These are phyloP conservation scores for Staphylotrichum tortipilum DNA, from an alignment of 495 filamentous ascomycete species.

Conservation along the genomic window DNA sequence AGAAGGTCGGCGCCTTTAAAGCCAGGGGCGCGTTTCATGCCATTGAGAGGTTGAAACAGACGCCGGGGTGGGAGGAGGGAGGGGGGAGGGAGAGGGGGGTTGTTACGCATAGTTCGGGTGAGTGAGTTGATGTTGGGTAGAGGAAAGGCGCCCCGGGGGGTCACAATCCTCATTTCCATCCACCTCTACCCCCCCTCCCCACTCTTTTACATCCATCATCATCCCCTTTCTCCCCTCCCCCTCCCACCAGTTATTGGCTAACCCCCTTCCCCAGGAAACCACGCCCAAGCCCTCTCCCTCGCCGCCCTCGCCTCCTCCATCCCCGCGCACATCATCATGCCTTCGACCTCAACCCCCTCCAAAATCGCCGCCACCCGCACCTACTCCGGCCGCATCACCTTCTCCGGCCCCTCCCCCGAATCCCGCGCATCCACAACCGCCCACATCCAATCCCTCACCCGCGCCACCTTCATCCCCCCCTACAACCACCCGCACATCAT, in stretches of 20 bases:
- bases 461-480: conserved; percentile 72
- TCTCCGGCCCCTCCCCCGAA: conserved; percentile 73
- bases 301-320: conserved; percentile 56
- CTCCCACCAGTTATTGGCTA: background rate
- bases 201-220: background rate
- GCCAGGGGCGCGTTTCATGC: conserved; percentile 86
- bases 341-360: conserved; percentile 64
- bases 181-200: background rate
- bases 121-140: too few relatives aligned
- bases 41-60: conserved; percentile 57
- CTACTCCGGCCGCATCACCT: conserved; percentile 70
- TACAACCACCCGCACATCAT: conserved; percentile 90
- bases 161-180: too few relatives aligned
- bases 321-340: conserved; percentile 85
- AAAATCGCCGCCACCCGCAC: conserved; percentile 76
- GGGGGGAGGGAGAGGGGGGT: conserved; percentile 56
- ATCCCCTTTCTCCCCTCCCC: background rate
- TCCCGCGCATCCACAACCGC: conserved; percentile 68
- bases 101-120: conserved; percentile 86
- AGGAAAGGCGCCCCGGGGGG: too few relatives aligned
- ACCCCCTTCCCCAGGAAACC: conserved; percentile 54
- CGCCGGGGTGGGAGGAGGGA: conserved; percentile 50
- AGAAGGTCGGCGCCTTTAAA: conserved; percentile 91
- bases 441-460: conserved; percentile 57
- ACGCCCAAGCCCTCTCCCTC: conserved; percentile 88